These are phyloP conservation scores for Pugionium cornutum DNA, from an alignment of 345 rosid genomes.

Conservation along the genomic window DNA sequence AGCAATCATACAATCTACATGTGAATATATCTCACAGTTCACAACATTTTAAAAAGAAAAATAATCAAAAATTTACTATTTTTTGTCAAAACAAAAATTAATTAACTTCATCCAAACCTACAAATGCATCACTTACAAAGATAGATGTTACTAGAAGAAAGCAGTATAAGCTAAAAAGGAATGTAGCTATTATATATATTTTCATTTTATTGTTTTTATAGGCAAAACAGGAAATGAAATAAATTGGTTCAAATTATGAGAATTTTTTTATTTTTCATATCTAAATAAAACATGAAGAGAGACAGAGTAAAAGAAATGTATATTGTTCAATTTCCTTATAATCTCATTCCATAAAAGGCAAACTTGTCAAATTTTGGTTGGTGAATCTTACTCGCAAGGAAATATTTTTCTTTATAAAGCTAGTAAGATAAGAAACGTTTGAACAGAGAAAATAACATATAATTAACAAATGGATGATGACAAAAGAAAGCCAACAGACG, in stretches of 20 bases:
- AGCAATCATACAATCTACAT: slow-evolving; percentile 34
- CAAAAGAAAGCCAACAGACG: slow-evolving; percentile 4
- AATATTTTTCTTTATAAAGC: slow-evolving; percentile 3
- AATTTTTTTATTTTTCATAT: neutral
- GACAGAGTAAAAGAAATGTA: neutral
- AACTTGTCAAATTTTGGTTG: neutral
- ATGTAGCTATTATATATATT: no score
- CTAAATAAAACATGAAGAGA: neutral
- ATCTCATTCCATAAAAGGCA: slow-evolving; percentile 18
- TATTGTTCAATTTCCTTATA: neutral
- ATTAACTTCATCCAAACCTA: no score
- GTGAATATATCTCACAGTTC: neutral
- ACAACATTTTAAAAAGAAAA: neutral
- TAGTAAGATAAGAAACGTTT: slow-evolving; percentile 14
- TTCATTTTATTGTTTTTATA: no score
- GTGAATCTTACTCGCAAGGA: neutral
- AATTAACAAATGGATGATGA: neutral
- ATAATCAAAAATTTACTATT: no score
- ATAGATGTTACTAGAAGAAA: no score
- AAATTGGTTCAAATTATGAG: neutral
- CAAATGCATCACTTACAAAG: no score
- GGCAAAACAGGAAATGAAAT: no score
- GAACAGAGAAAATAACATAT: neutral
- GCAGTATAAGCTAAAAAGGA: no score
- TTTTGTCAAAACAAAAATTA: no score